Evolutionary conservation across 805 yeast species (phyloP).

Genomic region (Tetrapisispora pingtungensis): DNA sequence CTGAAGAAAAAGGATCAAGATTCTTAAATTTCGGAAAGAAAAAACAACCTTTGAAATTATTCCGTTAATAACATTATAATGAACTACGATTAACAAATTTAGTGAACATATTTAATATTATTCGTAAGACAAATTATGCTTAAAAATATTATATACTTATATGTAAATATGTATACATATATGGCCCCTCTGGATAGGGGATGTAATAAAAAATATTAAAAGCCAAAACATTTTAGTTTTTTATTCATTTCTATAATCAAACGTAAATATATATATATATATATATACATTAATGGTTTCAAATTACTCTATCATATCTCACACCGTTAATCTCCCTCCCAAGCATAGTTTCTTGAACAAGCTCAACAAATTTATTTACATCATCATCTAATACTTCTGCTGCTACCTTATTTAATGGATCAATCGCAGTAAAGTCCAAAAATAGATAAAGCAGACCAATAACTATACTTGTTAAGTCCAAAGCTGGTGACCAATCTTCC

Average conservation of each 20-base stretch:
- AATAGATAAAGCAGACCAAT: constrained; percentile 81
- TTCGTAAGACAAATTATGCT: not conserved
- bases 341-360: constrained; percentile 55
- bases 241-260: too few species aligned
- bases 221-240: too few species aligned
- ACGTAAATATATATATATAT: not conserved
- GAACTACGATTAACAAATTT: too few species aligned
- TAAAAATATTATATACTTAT: too few species aligned
- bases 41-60: not conserved
- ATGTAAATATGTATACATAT: not conserved
- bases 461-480: constrained; percentile 68
- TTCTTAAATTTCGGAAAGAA: constrained; percentile 3
- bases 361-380: constrained; percentile 40
- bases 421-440: constrained; percentile 83
- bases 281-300: constrained; percentile 2
- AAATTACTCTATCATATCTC: constrained; percentile 51
- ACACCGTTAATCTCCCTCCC: constrained; percentile 58
- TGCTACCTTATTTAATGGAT: constrained; percentile 88
- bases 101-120: not conserved
- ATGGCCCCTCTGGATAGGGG: constrained; percentile 4
- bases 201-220: not conserved
- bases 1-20: constrained; percentile 1
- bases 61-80: too few species aligned
- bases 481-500: constrained; percentile 94
- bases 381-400: constrained; percentile 47